Percentiles rank a stretch among this genome's conserved stretches.
Evolutionary conservation across 2,329 filamentous ascomycete species (phyloP).

Genomic region (Fusarium temperatum): DNA sequence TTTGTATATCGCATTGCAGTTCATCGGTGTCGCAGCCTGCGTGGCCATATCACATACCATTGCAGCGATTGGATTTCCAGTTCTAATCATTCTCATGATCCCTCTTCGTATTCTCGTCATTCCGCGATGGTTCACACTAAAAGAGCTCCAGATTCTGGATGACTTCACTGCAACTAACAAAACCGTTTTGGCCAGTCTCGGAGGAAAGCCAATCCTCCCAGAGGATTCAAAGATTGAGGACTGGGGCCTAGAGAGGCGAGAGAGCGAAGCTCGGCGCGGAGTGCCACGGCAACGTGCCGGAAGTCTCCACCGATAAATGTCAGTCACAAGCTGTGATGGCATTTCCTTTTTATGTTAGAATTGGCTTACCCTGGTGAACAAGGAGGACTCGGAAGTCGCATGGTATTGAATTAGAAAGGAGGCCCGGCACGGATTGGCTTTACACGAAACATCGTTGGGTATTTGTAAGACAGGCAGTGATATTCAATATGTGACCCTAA

Average conservation of each 20-base stretch:
- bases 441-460: accelerated
- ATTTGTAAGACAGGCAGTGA: accelerated
- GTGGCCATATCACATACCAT: neutral
- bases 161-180: neutral
- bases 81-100: neutral
- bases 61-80: neutral
- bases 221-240: neutral
- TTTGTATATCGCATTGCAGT: neutral
- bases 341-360: too few relatives aligned
- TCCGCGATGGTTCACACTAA: neutral
- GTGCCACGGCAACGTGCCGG: neutral
- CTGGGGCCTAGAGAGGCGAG: neutral
- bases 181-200: neutral
- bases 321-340: neutral
- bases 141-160: neutral
- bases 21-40: neutral
- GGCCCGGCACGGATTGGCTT: accelerated
- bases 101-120: neutral
- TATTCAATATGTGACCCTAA: accelerated
- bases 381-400: neutral
- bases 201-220: neutral
- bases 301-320: neutral
- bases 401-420: neutral
- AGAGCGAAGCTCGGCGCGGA: neutral
- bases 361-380: too few relatives aligned